Evolutionary conservation across 2,329 filamentous ascomycete genomes (phyloP).

Genomic region (Erysiphe neolycopersici): DNA sequence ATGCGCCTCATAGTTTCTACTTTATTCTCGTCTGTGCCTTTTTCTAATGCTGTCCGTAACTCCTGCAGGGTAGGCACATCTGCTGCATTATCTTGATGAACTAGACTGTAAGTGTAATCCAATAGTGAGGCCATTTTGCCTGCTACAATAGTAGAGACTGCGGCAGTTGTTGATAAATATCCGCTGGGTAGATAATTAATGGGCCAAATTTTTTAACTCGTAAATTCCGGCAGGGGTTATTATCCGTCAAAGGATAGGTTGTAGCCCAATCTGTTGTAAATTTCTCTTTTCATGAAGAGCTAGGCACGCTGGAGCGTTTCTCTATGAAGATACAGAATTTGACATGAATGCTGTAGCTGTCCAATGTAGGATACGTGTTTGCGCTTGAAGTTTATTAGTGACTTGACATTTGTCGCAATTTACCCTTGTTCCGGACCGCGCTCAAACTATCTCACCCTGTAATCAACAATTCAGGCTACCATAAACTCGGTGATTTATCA

Average conservation of each 20-base stretch:
- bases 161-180: not conserved
- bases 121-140: slow-evolving; percentile 76
- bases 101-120: slow-evolving; percentile 84
- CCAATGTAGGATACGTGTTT: not conserved
- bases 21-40: slow-evolving; percentile 79
- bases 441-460: too few species aligned
- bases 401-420: too few species aligned
- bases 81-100: slow-evolving; percentile 90
- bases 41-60: slow-evolving; percentile 77
- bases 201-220: not conserved
- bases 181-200: not conserved
- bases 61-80: slow-evolving; percentile 80
- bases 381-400: not conserved
- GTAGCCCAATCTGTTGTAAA: not conserved
- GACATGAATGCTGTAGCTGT: not conserved
- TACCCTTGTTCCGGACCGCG: too few species aligned
- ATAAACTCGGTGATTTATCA: too few species aligned
- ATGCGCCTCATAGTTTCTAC: slow-evolving; percentile 92
- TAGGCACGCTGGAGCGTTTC: not conserved
- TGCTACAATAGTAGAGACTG: not conserved
- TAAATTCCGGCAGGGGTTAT: not conserved
- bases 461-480: too few species aligned
- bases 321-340: not conserved
- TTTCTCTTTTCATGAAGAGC: not conserved
- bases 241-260: not conserved